A percentile compares a stretch with the other conserved stretches of the same genome.
Evolutionary conservation across 1,284 basidiomycete species (phyloP).

Genomic region (Lignosus rhinocerotis): DNA sequence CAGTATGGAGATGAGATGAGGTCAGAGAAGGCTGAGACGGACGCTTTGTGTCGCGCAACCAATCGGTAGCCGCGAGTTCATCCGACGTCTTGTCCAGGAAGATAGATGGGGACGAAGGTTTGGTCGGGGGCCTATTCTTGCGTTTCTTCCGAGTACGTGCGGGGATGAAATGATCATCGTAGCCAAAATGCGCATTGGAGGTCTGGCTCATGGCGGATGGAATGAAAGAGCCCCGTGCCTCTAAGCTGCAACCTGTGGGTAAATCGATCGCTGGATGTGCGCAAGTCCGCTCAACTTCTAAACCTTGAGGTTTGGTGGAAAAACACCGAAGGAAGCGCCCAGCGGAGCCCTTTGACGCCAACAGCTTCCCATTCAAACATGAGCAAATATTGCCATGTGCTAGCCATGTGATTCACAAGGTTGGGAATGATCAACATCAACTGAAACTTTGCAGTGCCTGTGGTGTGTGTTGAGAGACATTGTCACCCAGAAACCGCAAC

Average conservation of each 20-base stretch:
- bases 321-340: background rate
- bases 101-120: slow-evolving; percentile 21
- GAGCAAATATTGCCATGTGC: slow-evolving; percentile 6
- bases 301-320: background rate
- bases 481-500: too few species aligned
- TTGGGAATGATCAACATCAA: too few species aligned
- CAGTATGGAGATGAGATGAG: slow-evolving; percentile 16
- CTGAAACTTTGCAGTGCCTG: too few species aligned
- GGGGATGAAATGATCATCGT: slow-evolving; percentile 40
- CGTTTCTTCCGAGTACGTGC: slow-evolving; percentile 33
- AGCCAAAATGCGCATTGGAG: slow-evolving; percentile 31
- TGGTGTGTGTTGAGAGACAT: too few species aligned
- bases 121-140: slow-evolving; percentile 28
- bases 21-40: slow-evolving; percentile 37
- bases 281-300: too few species aligned
- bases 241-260: background rate
- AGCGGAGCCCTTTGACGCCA: background rate
- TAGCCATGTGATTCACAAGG: background rate
- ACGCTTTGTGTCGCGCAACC: slow-evolving; percentile 32
- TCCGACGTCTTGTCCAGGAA: slow-evolving; percentile 27
- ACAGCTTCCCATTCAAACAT: slow-evolving; percentile 12
- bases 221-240: too few species aligned
- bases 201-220: slow-evolving; percentile 7
- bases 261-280: background rate
- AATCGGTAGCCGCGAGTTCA: slow-evolving; percentile 29